phyloP scores from a whole-genome alignment of 2,329 filamentous ascomycete species.

The Myriosclerotinia curreyana region DNA sequence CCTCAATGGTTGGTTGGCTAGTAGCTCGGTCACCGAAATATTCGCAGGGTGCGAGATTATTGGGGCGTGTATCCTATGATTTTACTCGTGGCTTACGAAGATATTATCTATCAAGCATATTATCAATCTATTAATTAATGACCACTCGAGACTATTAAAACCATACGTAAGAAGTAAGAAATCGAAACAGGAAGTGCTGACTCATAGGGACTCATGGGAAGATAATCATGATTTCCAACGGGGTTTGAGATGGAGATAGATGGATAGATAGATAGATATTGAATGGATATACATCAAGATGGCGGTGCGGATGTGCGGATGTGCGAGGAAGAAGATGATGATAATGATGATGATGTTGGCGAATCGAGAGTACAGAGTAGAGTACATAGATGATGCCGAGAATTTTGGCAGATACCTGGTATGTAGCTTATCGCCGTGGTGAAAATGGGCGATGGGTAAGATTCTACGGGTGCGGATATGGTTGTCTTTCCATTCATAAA shows the following conservation, averaged over 20 bases:
- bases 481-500: too few species aligned
- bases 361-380: too few species aligned
- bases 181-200: neutral
- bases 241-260: neutral
- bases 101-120: neutral
- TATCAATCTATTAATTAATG: neutral
- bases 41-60: neutral
- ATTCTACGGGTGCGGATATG: too few species aligned
- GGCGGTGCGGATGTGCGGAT: too few species aligned
- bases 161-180: neutral
- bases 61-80: neutral
- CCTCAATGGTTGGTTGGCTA: too few species aligned
- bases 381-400: too few species aligned
- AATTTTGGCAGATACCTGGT: neutral
- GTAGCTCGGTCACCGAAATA: neutral
- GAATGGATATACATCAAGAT: neutral
- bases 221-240: neutral
- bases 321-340: too few species aligned
- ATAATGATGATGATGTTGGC: neutral
- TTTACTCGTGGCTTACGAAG: neutral
- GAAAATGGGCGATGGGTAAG: neutral
- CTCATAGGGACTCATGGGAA: too few species aligned
- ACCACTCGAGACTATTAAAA: neutral
- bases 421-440: too few species aligned
- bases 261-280: too few species aligned